Evolutionary conservation across 768 basidiomycete species (phyloP).

Genomic region (Roridomyces roridus): DNA sequence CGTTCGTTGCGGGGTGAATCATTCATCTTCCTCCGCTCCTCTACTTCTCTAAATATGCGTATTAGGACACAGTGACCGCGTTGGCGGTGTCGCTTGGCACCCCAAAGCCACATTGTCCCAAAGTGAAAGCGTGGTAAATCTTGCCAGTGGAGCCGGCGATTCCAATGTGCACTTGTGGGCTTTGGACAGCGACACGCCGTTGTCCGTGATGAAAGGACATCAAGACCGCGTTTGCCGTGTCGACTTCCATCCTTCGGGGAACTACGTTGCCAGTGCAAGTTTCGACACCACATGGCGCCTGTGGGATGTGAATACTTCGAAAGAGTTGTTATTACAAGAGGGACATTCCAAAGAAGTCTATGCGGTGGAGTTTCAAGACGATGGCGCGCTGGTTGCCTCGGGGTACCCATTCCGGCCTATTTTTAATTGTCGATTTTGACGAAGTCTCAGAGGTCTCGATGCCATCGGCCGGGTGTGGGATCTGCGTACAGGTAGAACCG

Average conservation of each 20-base stretch:
- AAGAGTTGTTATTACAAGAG: slow-evolving; percentile 90
- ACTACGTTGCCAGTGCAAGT: slow-evolving; percentile 92
- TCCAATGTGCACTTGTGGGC: slow-evolving; percentile 89
- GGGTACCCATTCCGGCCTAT: slow-evolving; percentile 57
- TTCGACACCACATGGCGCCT: slow-evolving; percentile 98
- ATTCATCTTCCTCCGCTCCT: background rate
- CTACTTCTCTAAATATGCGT: slow-evolving; percentile 15
- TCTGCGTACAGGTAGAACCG: slow-evolving; percentile 90
- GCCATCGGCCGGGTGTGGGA: slow-evolving; percentile 99
- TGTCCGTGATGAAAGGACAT: slow-evolving; percentile 90
- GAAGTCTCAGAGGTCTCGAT: slow-evolving; percentile 78
- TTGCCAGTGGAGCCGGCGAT: slow-evolving; percentile 93
- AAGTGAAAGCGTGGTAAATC: slow-evolving; percentile 69
- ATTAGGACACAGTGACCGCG: slow-evolving; percentile 84
- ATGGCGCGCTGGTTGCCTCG: slow-evolving; percentile 91
- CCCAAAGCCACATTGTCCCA: slow-evolving; percentile 86
- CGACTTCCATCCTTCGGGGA: slow-evolving; percentile 95
- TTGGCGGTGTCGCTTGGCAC: slow-evolving; percentile 98
- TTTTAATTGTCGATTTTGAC: background rate
- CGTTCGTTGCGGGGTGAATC: slow-evolving; percentile 73
- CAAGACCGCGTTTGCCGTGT: slow-evolving; percentile 90
- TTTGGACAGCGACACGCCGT: slow-evolving; percentile 79
- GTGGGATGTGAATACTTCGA: slow-evolving; percentile 88
- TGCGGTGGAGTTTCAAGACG: slow-evolving; percentile 93
- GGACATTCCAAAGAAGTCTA: slow-evolving; percentile 98